phyloP scores from a whole-genome alignment of 2,329 filamentous ascomycete genomes.

The Penicillium nordicum region DNA sequence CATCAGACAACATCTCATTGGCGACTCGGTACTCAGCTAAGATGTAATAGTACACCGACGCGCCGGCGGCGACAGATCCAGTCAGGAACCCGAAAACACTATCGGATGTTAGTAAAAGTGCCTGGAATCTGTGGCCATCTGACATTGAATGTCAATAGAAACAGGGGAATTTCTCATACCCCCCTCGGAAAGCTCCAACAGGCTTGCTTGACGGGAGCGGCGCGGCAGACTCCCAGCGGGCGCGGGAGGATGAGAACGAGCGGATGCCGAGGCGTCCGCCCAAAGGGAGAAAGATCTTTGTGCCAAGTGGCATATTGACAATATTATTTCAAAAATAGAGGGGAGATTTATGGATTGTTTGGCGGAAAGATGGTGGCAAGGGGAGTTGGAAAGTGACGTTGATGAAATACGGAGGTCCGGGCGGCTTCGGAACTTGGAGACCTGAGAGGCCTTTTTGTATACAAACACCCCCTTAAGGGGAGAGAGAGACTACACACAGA shows the following conservation, averaged over 20 bases:
- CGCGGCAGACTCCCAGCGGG: constrained; percentile 37
- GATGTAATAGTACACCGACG: constrained; percentile 85
- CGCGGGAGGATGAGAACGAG: constrained; percentile 39
- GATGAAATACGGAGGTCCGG: constrained; percentile 17
- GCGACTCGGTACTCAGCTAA: constrained; percentile 89
- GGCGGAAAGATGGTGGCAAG: constrained; percentile 13
- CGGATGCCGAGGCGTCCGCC: constrained; percentile 24
- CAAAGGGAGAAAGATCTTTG: constrained; percentile 21
- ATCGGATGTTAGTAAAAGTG: constrained; percentile 12
- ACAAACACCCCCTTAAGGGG: neutral
- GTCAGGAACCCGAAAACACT: constrained; percentile 91
- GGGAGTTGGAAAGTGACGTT: constrained; percentile 20
- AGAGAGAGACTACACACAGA: neutral
- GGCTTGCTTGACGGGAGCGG: constrained; percentile 59
- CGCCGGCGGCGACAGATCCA: constrained; percentile 74
- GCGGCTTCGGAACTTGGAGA: constrained; percentile 16
- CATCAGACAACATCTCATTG: constrained; percentile 89
- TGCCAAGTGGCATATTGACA: constrained; percentile 15
- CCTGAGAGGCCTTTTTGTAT: constrained; percentile 1
- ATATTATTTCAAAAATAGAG: neutral
- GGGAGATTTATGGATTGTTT: constrained; percentile 1
- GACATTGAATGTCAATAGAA: neutral
- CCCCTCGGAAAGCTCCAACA: constrained; percentile 68
- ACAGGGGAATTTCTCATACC: constrained; percentile 48
- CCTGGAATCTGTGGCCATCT: too few species aligned